Conservation (phyloP, 169 alveolate genomes). For the Cryptosporidium sp. region DNA sequence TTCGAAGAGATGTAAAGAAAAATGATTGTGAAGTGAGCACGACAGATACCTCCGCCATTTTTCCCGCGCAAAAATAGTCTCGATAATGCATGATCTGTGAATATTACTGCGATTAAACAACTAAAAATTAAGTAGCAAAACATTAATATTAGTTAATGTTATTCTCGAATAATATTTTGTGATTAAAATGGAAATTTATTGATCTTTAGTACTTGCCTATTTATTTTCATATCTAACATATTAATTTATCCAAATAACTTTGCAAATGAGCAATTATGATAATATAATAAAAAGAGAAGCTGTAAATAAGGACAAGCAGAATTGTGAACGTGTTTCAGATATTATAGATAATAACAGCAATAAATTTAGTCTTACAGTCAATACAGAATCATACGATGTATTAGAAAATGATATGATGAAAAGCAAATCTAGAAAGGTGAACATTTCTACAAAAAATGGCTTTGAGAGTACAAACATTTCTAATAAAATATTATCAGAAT, state of each 20-base stretch:
- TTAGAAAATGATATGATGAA: constrained; percentile 20
- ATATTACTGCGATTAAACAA: not conserved
- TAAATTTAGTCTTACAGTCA: not conserved
- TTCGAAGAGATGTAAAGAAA: not conserved
- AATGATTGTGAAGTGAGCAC: not conserved
- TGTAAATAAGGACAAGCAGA: not conserved
- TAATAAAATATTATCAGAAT: constrained; percentile 77
- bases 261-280: not conserved
- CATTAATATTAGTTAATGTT: not conserved
- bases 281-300: not conserved
- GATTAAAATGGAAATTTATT: not conserved
- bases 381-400: not conserved
- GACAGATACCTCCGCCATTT: constrained; percentile 74
- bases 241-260: not conserved
- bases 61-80: constrained; percentile 67
- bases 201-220: not conserved
- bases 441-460: not conserved
- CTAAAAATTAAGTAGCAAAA: not conserved
- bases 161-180: not conserved
- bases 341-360: not conserved
- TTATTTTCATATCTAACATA: not conserved
- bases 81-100: constrained; percentile 74
- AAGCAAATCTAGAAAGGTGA: constrained; percentile 41
- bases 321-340: not conserved
- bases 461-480: constrained; percentile 1